Evolutionary conservation across 306 rosid genomes (phyloP), one percentile per base, ranked within the genome.

Genomic region (Oemleria cerasiformis): DNA sequence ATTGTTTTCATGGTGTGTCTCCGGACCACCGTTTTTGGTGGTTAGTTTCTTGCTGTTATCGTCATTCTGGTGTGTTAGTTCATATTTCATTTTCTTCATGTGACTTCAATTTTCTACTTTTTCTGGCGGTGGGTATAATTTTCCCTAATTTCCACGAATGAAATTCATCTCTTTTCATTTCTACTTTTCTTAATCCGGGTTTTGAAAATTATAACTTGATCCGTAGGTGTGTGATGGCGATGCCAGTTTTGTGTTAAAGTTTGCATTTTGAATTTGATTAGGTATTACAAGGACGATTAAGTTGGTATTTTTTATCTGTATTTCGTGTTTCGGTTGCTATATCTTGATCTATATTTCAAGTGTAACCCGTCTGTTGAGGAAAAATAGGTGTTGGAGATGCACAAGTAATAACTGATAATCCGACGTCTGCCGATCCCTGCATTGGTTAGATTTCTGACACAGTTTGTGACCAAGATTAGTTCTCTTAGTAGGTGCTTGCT

Each of bases 11-110:
- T 45, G 70, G n/a, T 16, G 20, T 77, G 55, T 57, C 75, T 74
- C 78, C 77, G 65, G 54, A 45, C 54, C 11, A 78, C 68, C 67
- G 53, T 49, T 65, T 67, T 73, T 9, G 58, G 44, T 69, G 76
- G 73, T 47, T 77, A 45, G 60, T 25, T 60, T 74, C 6, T 21
- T 20, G 41, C 45, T 62, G 75, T 38, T 72, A 42, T 79, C 59
- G 9, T n/a, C 47, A 48, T 49, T 70, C 70, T 48, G 51, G 57
- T 65, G 20, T 7, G 68, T n/a, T 16, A 20, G 80, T 47, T 23
- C 39, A 17, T 19, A 19, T 17, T 19, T 6, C 51, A 19, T 73
- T 11, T 19, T 30, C 47, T 41, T 48, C 65, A 76, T 15, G n/a
- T 8, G 66, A 48, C 55, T 50, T 39, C 64, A 14, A 2, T 58